These are phyloP conservation scores for Boletus sp. DNA, from an alignment of 1,284 basidiomycete genomes.

Conservation along the genomic window DNA sequence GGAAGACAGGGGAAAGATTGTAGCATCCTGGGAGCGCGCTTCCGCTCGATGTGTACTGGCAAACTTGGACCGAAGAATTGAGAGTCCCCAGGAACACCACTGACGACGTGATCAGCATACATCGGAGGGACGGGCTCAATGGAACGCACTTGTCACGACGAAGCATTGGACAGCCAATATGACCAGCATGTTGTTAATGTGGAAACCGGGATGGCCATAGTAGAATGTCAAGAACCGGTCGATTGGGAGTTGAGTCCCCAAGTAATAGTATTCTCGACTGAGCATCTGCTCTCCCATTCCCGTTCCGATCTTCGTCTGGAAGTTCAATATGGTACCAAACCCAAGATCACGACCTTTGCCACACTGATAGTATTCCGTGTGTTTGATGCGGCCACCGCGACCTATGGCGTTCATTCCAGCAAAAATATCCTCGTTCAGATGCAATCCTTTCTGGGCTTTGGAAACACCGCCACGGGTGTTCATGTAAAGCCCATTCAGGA, in stretches of 20 bases:
- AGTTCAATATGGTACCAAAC: slow-evolving; percentile 98
- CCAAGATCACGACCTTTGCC: slow-evolving; percentile 99
- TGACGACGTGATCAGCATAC: slow-evolving; percentile 28
- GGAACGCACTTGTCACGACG: slow-evolving; percentile 71
- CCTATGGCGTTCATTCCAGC: slow-evolving; percentile 99
- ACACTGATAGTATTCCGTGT: slow-evolving; percentile 98
- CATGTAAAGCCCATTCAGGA: slow-evolving; percentile 98
- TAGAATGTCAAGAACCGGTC: slow-evolving; percentile 99
- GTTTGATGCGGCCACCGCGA: slow-evolving; percentile 96
- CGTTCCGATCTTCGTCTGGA: slow-evolving; percentile 99
- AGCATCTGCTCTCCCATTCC: slow-evolving; percentile 99
- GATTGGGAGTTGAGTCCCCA: slow-evolving; percentile 97
- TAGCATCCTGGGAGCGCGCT: slow-evolving; percentile 83
- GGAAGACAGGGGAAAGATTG: slow-evolving; percentile 83
- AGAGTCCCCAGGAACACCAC: slow-evolving; percentile 92
- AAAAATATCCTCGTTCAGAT: slow-evolving; percentile 99
- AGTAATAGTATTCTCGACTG: slow-evolving; percentile 97
- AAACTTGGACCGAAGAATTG: slow-evolving; percentile 75
- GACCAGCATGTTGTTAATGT: slow-evolving; percentile 99
- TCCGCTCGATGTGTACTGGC: slow-evolving; percentile 70
- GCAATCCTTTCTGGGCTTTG: slow-evolving; percentile 97
- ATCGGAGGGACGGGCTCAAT: background rate
- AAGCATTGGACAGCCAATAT: slow-evolving; percentile 93
- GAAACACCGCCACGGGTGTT: slow-evolving; percentile 97
- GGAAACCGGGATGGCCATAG: slow-evolving; percentile 99